Conservation (phyloP, 2,329 filamentous ascomycete species). For the Chaetomium sp. region DNA sequence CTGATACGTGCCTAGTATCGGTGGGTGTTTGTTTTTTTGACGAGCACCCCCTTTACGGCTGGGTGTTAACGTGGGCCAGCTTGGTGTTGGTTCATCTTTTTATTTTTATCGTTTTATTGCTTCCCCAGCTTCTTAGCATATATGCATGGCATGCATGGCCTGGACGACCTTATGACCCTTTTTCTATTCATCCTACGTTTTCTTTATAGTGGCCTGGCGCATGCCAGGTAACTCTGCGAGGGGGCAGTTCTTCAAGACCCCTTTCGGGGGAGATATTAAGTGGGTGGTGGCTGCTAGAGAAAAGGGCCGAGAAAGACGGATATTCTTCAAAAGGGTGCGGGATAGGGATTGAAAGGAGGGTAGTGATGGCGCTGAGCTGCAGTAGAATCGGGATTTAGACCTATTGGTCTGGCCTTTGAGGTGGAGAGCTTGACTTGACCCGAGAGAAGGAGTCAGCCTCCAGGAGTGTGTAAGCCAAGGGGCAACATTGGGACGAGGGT, state of each 20-base stretch:
- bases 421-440: background rate
- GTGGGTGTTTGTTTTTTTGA: background rate
- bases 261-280: background rate
- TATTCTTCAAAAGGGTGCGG: background rate
- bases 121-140: background rate
- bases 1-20: background rate
- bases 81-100: background rate
- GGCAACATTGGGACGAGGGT: background rate
- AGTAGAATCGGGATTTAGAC: background rate
- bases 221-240: background rate
- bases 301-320: background rate
- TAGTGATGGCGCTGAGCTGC: background rate
- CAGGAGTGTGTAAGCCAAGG: background rate
- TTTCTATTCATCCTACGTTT: background rate
- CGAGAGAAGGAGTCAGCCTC: background rate
- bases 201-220: background rate
- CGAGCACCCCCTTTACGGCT: background rate
- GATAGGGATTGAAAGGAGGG: background rate
- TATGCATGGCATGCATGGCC: constrained; percentile 7
- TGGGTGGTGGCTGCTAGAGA: background rate
- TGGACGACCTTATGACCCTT: constrained; percentile 11
- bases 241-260: background rate
- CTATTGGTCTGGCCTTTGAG: background rate
- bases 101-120: background rate
- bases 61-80: background rate